Base-by-base conservation (phyloP, 371 early-diverging fungal species). In the Mortierella sp. region DNA sequence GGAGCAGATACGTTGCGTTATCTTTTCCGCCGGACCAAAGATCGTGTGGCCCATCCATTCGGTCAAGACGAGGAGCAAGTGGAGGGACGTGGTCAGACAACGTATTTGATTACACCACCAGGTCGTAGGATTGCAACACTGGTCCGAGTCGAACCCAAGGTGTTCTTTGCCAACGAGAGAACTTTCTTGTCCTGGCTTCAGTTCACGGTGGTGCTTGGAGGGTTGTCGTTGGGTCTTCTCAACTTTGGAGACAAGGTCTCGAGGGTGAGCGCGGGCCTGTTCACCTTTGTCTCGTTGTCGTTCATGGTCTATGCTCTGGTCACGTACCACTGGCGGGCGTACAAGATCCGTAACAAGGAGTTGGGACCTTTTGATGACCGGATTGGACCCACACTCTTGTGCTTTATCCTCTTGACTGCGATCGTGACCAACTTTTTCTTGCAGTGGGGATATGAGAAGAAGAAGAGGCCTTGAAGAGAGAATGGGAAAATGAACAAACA, bases 91-190 rank as follows among this genome's bases (percentile, higher is more conserved):
- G 50, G 51, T 21, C 60, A 64, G 62, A 65, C 75, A 52, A 68
- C 84, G 63, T 57, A 84, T 81, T 30, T 76, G 23, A 68, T 82
- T 47, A 75, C 85, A 7, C 86, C 86, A 37, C 85, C 88, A 11
- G 88, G 88, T 1, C 85, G 86, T 47, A 91, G 89, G 74, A 91
- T 96, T 29, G 88, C 89, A 0, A 87, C 95, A 0, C 93, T 97
- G 0, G 90, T 96, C 23, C 91, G 99, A 19, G 94, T 99, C 4
- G 99, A 99, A 72, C 99, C 99, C 56, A 99, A 99, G 85, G 99
- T 98, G 16, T 99, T 94, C 84, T 99, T 99, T 88, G 99, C 99
- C 62, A 99, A 99, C 79, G 99, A 99, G 84, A 90, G 99, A 60
- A 99, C 99, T 1, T 99, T 99, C 81, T 87, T 99, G 57, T 92